phyloP scores from a whole-genome alignment of 495 filamentous ascomycete species.

The Penicillium coffeae region DNA sequence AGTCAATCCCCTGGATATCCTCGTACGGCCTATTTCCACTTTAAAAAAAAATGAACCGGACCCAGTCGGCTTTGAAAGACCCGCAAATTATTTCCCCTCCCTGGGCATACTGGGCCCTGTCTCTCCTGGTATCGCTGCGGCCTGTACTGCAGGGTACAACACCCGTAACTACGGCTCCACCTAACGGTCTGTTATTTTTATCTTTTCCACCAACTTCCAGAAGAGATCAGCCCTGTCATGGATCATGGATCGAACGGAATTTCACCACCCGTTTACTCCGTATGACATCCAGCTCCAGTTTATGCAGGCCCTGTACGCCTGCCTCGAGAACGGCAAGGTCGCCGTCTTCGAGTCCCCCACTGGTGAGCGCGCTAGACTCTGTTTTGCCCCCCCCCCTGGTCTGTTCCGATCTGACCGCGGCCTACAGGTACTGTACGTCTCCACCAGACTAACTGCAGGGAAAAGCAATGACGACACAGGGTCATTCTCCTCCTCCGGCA shows the following conservation, averaged over 20 bases:
- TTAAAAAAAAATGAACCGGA: background rate
- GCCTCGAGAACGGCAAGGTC: constrained; percentile 73
- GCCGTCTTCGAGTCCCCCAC: constrained; percentile 95
- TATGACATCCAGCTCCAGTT: constrained; percentile 89
- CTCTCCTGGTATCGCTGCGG: constrained; percentile 1
- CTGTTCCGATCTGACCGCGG: constrained; percentile 13
- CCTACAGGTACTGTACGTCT: constrained; percentile 27
- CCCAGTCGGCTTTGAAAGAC: background rate
- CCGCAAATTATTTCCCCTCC: constrained; percentile 3
- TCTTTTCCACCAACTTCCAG: constrained; percentile 12
- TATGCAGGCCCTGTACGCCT: constrained; percentile 81
- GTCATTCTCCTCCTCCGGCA: background rate
- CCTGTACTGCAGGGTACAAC: background rate
- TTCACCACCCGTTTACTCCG: constrained; percentile 88
- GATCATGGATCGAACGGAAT: constrained; percentile 44
- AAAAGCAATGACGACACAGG: background rate
- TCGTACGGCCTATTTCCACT: too few relatives aligned
- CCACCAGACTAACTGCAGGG: constrained; percentile 8
- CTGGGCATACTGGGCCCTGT: constrained; percentile 3
- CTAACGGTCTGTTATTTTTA: constrained; percentile 17
- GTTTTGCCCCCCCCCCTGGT: background rate
- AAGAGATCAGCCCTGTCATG: constrained; percentile 3
- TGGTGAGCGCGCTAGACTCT: constrained; percentile 39
- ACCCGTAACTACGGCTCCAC: constrained; percentile 8
- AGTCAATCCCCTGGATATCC: too few relatives aligned